Base-by-base conservation (phyloP, 2,329 filamentous ascomycete genomes). In the Monascus ruber region DNA sequence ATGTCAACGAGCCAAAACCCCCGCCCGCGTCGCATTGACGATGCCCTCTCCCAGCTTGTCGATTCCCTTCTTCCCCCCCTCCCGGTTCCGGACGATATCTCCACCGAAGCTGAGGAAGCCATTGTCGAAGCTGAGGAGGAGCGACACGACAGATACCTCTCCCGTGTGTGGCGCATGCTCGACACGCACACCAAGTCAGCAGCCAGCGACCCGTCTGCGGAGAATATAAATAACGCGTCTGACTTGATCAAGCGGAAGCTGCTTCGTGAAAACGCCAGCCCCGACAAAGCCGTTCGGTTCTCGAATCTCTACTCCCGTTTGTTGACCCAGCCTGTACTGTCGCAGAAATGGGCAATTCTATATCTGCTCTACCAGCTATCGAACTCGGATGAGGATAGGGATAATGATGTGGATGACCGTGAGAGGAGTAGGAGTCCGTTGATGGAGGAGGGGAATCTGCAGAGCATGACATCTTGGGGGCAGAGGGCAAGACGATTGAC, bases 261-360 rank as follows among this genome's bases (percentile, higher is more conserved):
- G 47, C 77, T 93, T 42, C 78, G 83, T 51, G 82, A 81, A 49
- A 85, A 86, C 54, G 76, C 76, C 34, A 83, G 75, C 47, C 83
- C 71, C 24, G 78, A 77, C 52, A 76, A 88, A 62, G 86, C 88
- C 3, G 72, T 89, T 17, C 77, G 81, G 45, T 94, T 95, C 63
- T 83, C 86, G 24, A 93, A 94, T 55, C 74, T 98, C 26, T 94
- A 95, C 64, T 86, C 85, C 28, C 77, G 86, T 41, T 74, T 98
- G 11, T 71, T 95, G 25, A 84, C 85, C n/a, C 79, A 95, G 48
- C 88, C 88, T 0, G 88, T 96, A 5, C 73, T 98, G 34, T 83
- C 85, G 53, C 84, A 94, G 62, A 98, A 98, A 73, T 96, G 88
- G 87, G 86, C 84, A 3, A 95, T 98, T 48, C 72, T 98, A 17